Evolutionary conservation across 768 basidiomycete species (phyloP).

Genomic region (Fistulinella prunicolor): DNA sequence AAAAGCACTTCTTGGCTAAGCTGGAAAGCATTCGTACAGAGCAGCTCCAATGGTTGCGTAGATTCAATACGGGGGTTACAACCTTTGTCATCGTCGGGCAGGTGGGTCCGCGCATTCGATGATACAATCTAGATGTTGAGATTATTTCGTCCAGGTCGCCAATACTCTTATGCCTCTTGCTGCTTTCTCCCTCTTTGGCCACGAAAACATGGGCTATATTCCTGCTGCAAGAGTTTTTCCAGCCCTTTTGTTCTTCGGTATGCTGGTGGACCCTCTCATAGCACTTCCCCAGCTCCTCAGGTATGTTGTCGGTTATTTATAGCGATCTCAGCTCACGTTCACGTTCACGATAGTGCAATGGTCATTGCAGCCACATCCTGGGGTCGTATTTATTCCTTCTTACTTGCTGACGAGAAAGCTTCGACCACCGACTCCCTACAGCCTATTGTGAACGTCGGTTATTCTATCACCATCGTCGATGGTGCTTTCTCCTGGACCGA

Average conservation of each 20-base stretch:
- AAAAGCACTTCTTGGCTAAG: slow-evolving; percentile 22
- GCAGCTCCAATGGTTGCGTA: slow-evolving; percentile 25
- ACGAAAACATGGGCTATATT: slow-evolving; percentile 24
- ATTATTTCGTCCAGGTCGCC: slow-evolving; percentile 11
- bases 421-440: background rate
- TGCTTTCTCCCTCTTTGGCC: slow-evolving; percentile 30
- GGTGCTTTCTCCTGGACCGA: too few species aligned
- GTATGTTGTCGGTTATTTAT: slow-evolving; percentile 5
- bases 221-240: slow-evolving; percentile 25
- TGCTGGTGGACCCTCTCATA: slow-evolving; percentile 31
- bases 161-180: slow-evolving; percentile 33
- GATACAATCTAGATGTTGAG: slow-evolving; percentile 3
- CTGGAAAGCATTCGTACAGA: slow-evolving; percentile 22
- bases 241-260: slow-evolving; percentile 30
- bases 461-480: slow-evolving; percentile 19
- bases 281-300: slow-evolving; percentile 30
- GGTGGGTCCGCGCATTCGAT: slow-evolving; percentile 1
- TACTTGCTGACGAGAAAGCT: slow-evolving; percentile 26
- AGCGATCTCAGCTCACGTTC: background rate
- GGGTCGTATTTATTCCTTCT: slow-evolving; percentile 28
- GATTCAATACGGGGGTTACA: slow-evolving; percentile 23
- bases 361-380: slow-evolving; percentile 27
- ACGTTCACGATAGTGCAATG: slow-evolving; percentile 14
- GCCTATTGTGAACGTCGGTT: slow-evolving; percentile 9
- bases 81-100: slow-evolving; percentile 27